Conservation (phyloP, 73 alveolate species). For the Paramecium pentaurelia region DNA sequence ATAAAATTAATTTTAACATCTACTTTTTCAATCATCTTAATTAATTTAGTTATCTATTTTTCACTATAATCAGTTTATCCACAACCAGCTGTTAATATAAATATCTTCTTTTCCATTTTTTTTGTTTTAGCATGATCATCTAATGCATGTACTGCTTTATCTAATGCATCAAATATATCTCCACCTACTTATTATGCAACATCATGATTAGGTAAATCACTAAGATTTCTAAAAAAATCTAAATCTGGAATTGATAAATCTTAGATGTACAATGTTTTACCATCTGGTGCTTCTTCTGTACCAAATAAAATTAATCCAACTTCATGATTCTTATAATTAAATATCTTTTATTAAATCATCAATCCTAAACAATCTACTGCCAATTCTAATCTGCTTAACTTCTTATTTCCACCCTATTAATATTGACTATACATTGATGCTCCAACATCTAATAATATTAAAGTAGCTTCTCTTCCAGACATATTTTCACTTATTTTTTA, state of each 20-base stretch:
- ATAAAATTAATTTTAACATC: slow-evolving; percentile 58
- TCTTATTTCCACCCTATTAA: slow-evolving; percentile 13
- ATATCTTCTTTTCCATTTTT: slow-evolving; percentile 86
- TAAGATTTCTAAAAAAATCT: slow-evolving; percentile 69
- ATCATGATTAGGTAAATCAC: slow-evolving; percentile 64
- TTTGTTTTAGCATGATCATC: slow-evolving; percentile 72
- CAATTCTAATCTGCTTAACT: slow-evolving; percentile 62
- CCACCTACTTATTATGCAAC: slow-evolving; percentile 75
- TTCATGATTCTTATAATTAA: slow-evolving; percentile 70
- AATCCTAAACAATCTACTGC: slow-evolving; percentile 77
- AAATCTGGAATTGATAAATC: slow-evolving; percentile 48
- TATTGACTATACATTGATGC: slow-evolving; percentile 64
- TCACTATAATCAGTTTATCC: slow-evolving; percentile 69
- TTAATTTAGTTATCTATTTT: slow-evolving; percentile 51
- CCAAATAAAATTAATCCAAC: slow-evolving; percentile 81
- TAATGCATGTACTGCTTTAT: slow-evolving; percentile 88
- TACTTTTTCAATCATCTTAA: slow-evolving; percentile 56
- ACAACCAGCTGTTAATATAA: slow-evolving; percentile 94
- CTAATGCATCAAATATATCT: slow-evolving; percentile 89
- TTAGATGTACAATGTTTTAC: slow-evolving; percentile 28
- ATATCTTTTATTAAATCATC: slow-evolving; percentile 76
- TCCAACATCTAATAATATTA: slow-evolving; percentile 76
- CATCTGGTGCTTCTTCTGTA: slow-evolving; percentile 69
- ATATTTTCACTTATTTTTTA: neutral
- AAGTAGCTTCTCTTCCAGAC: slow-evolving; percentile 76